A percentile compares a stretch with the other conserved stretches of the same genome.
Conservation (phyloP, 257 asterid species). For the Oldenlandia corymbosa region DNA sequence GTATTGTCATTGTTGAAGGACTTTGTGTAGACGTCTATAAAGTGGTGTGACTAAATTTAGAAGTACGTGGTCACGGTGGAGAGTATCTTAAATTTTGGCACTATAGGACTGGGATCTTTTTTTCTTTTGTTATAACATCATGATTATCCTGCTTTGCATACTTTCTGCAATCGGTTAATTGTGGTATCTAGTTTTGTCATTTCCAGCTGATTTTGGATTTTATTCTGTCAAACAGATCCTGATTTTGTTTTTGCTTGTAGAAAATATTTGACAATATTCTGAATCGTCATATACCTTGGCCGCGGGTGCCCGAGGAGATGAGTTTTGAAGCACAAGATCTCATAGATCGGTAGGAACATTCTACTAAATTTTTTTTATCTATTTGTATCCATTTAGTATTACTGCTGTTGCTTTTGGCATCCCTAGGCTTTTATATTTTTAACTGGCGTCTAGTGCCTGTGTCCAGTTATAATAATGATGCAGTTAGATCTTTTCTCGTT, state of each 20-base stretch:
- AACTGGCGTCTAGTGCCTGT: not conserved
- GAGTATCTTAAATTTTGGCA: not conserved
- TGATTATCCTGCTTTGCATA: not conserved
- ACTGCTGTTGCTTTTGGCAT: not conserved
- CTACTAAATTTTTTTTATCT: not conserved
- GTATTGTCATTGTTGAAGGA: not conserved
- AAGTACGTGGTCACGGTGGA: not conserved
- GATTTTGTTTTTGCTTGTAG: conserved; percentile 31
- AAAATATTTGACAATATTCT: conserved; percentile 92
- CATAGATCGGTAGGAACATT: conserved; percentile 70
- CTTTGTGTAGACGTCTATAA: not conserved
- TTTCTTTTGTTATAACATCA: not conserved
- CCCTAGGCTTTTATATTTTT: not conserved
- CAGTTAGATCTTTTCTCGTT: not conserved
- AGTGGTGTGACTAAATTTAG: not conserved
- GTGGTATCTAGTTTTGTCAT: not conserved
- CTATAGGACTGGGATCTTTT: too few relatives aligned
- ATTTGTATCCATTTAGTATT: not conserved
- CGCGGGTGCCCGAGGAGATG: conserved; percentile 85
- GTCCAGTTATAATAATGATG: not conserved
- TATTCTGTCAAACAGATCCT: not conserved
- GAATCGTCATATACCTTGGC: conserved; percentile 97
- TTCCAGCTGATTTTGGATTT: not conserved
- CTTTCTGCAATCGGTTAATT: not conserved
- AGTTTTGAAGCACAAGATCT: conserved; percentile 74